Evolutionary conservation across 495 filamentous ascomycete genomes (phyloP).

Genomic region (Filosporella fistucella): DNA sequence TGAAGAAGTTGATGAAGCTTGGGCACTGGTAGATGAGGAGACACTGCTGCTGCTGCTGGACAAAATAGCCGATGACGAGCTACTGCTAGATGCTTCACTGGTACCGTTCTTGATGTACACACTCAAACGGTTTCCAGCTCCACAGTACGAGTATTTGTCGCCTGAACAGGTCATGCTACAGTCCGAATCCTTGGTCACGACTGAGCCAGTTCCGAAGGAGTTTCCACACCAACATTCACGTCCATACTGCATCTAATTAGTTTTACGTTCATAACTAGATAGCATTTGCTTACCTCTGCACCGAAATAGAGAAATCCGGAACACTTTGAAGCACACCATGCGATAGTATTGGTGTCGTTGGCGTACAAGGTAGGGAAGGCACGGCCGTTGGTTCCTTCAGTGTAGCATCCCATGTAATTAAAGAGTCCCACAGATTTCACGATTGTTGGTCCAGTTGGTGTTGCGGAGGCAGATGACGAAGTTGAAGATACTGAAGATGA

Average conservation of each 20-base stretch:
- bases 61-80: neutral
- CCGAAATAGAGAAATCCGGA: slow-evolving; percentile 27
- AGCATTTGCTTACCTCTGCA: too few relatives aligned
- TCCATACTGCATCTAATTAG: too few relatives aligned
- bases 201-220: slow-evolving; percentile 11
- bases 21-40: neutral
- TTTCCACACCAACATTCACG: slow-evolving; percentile 37
- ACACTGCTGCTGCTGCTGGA: neutral
- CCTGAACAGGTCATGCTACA: slow-evolving; percentile 29
- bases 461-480: slow-evolving; percentile 10
- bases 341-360: slow-evolving; percentile 26
- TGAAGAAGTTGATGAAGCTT: neutral
- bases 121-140: slow-evolving; percentile 34
- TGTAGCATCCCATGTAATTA: slow-evolving; percentile 29
- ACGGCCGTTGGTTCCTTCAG: slow-evolving; percentile 19
- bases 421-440: slow-evolving; percentile 15
- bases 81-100: neutral
- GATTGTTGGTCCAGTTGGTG: slow-evolving; percentile 6
- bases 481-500: neutral
- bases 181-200: slow-evolving; percentile 6
- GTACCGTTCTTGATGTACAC: slow-evolving; percentile 28
- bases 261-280: too few relatives aligned
- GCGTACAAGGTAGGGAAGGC: slow-evolving; percentile 14
- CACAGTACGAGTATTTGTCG: slow-evolving; percentile 14
- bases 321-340: slow-evolving; percentile 26